Evolutionary conservation across 2,329 filamentous ascomycete genomes (phyloP), one percentile per base, ranked within the genome.

Genomic region (Helotiales sp.): DNA sequence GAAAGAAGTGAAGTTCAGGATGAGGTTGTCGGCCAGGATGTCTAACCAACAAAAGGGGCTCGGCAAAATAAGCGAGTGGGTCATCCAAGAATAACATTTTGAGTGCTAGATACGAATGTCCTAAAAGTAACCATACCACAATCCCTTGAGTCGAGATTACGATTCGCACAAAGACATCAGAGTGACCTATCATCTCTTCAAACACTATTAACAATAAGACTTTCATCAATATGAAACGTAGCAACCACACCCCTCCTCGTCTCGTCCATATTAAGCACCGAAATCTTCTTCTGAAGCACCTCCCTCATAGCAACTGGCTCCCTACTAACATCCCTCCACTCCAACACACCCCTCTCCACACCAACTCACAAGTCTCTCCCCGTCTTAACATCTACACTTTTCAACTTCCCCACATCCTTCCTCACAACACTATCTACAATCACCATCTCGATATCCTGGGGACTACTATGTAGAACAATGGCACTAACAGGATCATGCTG

Each of bases 351-450:
- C 10, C 52, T 67, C 22, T 69, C 28, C 15, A 54, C 59, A 2
- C 62, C 61, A 49, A 28, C 30, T 69, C 71, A 71, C 5, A 70
- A 10, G 11, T 50, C 64, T 17, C 60, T 61, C 7, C 66, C 67
- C 15, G 15, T 20, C 5, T 54, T 49, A 11, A 71, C 37, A 63
- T 70, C 67, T 49, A 70, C 61, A 45, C 15, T 52, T 30, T 26
- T 57, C 74, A 32, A 37, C 64, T 15, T 74, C 70, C 65, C 76
- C 72, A 70, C 70, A 13, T 69, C 65, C 73, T 83, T 83, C 63
- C 79, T 77, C 15, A 82, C 63, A 1, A 78, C 62, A 0, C 82
- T 82, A 73, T 82, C 78, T 3, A 84, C 77, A 63, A 83, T 79
- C 24, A 83, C 81, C 32, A 72, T 78, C 17, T 81, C 79, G 3